Evolutionary conservation across 2,329 filamentous ascomycete genomes (phyloP).

Genomic region (Ophiocordyceps robertsii): DNA sequence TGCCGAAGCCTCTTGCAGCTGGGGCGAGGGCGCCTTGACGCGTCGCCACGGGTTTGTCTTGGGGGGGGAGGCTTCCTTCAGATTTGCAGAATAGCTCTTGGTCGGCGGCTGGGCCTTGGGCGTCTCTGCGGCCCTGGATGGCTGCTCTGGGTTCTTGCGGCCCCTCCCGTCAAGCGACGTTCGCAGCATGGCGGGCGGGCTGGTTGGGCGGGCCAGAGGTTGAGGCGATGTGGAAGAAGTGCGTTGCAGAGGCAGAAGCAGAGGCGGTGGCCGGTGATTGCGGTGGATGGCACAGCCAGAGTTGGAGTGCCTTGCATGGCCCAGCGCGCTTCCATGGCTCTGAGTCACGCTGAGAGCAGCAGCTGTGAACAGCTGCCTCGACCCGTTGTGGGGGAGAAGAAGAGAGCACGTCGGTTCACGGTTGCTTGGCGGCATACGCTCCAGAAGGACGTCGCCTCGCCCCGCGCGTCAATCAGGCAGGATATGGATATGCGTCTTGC

Average conservation of each 20-base stretch:
- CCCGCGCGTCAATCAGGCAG: no score
- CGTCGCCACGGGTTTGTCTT: slow-evolving; percentile 18
- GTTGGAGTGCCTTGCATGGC: background rate
- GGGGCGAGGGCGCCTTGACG: background rate
- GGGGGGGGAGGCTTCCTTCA: slow-evolving; percentile 19
- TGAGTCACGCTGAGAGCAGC: background rate
- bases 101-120: background rate
- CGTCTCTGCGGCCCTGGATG: slow-evolving; percentile 4
- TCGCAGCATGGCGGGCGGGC: slow-evolving; percentile 8
- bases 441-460: background rate
- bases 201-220: background rate
- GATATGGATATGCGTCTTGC: no score
- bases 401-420: background rate
- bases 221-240: background rate
- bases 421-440: background rate
- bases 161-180: slow-evolving; percentile 13
- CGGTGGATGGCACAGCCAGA: background rate
- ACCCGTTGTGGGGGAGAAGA: background rate
- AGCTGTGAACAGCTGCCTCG: background rate
- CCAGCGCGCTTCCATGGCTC: background rate
- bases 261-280: background rate
- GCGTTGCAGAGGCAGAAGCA: background rate
- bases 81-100: slow-evolving; percentile 1
- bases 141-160: slow-evolving; percentile 2
- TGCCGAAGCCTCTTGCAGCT: slow-evolving; percentile 1